Percentiles rank a stretch among this genome's conserved stretches.
Conservation (phyloP, 2,329 filamentous ascomycete genomes). For the Fusarium keratoplasticum region DNA sequence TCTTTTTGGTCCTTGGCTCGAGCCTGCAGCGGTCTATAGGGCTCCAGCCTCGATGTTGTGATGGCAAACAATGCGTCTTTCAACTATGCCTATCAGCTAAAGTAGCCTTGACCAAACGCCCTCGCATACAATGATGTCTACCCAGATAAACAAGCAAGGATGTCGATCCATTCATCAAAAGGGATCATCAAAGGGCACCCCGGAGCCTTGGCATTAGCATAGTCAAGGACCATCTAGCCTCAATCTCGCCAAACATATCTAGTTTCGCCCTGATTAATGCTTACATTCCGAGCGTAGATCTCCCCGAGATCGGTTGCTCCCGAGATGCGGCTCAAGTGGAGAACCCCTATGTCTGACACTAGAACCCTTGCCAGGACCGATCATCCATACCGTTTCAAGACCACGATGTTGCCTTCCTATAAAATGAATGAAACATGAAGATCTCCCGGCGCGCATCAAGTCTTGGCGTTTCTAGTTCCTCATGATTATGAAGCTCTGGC, state of each 20-base stretch:
- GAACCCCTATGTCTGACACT: background rate
- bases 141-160: background rate
- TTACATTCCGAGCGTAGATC: background rate
- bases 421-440: background rate
- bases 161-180: background rate
- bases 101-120: too few species aligned
- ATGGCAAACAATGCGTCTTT: accelerated
- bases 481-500: background rate
- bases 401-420: background rate
- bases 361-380: background rate
- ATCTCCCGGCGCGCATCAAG: background rate
- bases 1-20: background rate
- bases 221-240: background rate
- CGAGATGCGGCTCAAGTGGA: background rate
- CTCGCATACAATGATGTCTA: background rate
- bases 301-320: background rate
- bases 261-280: background rate
- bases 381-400: background rate
- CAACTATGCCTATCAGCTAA: background rate
- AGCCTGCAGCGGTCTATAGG: background rate
- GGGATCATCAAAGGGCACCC: background rate
- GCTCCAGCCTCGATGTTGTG: background rate
- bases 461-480: background rate
- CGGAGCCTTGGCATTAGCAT: background rate
- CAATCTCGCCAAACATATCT: background rate